Base-by-base conservation (phyloP, 2,329 filamentous ascomycete species). In the Talaromyces sp. region DNA sequence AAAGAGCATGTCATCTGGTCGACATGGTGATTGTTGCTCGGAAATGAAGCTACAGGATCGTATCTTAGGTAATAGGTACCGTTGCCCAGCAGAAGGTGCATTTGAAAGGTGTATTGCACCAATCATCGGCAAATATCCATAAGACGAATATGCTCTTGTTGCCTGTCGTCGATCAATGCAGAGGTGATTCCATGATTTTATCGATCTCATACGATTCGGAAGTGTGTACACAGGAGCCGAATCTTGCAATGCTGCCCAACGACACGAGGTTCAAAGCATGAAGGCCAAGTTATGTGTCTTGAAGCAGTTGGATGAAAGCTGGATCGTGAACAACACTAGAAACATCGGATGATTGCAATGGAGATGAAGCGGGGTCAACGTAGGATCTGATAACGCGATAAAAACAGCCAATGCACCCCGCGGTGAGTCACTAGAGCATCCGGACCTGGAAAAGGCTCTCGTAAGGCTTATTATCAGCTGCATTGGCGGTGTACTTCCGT, bases 321-420 rank as follows among this genome's bases (percentile, higher is more conserved):
- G 36, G n/a, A 3, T 37, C 21, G 9, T 36, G 19, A 5, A 10
- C 15, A 25, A 11, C 33, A 7, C 13, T 5, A 15, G 22, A 15
- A 13, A 17, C 13, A 31, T 13, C 28, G 48, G 48, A 52, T 1
- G 28, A 21, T 7, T 48, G 28, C 7, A 33, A 22, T 52, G 17
- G 41, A 36, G 25, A 51, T 25, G 2, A 17, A 8, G n/a, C 13
- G 45, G 39, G 5, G 9, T 15, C 48, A 50, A 15, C 10, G 5
- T 36, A 41, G 37, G 45, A 59, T 59, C 57, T 59, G 57, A 59
- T 59, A 59, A 59, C 57, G 37, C 39, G 17, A 58, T 41, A 40
- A 35, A 58, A 46, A 39, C 40, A 21, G 19, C 25, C 2, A 31
- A 5, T 9, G 28, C 40, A 15, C 8, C 19, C 9, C 17, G n/a